Evolutionary conservation across 2,329 filamentous ascomycete species (phyloP).

Genomic region (Ophiostoma populinum): DNA sequence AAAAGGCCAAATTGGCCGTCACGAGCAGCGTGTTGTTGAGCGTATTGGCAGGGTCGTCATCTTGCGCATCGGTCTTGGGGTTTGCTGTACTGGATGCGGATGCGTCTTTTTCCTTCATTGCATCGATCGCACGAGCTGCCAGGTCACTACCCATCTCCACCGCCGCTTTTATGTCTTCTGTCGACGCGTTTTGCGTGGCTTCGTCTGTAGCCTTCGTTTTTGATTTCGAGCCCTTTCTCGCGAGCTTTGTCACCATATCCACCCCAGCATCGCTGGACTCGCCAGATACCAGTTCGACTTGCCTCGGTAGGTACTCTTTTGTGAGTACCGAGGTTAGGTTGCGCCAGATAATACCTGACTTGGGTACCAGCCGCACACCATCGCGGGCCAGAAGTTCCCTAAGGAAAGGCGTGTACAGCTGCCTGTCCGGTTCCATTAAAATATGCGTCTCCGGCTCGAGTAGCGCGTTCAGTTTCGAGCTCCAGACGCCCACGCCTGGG

Average conservation of each 20-base stretch:
- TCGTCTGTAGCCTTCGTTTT: too few species aligned
- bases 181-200: conserved; percentile 13
- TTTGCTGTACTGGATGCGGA: too few species aligned
- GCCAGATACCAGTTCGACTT: conserved; percentile 23
- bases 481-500: conserved; percentile 66
- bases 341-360: conserved; percentile 41
- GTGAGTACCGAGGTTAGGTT: conserved; percentile 38
- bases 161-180: background rate
- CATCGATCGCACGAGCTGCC: too few species aligned
- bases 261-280: too few species aligned
- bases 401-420: conserved; percentile 43
- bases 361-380: conserved; percentile 32
- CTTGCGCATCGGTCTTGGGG: too few species aligned
- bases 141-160: too few species aligned
- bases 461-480: conserved; percentile 52
- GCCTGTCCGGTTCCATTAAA: conserved; percentile 55
- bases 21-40: conserved; percentile 61
- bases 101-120: background rate
- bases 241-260: too few species aligned
- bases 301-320: conserved; percentile 34
- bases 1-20: conserved; percentile 45
- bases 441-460: conserved; percentile 70
- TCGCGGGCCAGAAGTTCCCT: conserved; percentile 33
- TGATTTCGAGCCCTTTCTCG: too few species aligned
- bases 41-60: conserved; percentile 20